Evolutionary conservation across 768 basidiomycete genomes (phyloP), one percentile per base, ranked within the genome.

Genomic region (Lentinula lateritia): DNA sequence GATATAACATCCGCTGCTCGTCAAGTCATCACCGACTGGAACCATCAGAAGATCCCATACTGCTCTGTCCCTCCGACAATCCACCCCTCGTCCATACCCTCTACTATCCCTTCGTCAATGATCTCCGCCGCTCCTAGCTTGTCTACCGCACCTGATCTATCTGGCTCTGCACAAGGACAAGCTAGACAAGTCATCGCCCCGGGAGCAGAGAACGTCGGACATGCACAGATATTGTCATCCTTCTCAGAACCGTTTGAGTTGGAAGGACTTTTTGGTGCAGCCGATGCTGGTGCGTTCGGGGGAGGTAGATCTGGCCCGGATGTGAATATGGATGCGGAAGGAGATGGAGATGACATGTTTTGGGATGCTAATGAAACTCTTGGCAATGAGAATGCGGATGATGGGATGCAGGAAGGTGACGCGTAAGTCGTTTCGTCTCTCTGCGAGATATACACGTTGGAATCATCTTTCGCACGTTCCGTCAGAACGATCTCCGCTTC

Each of bases 1-100:
- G 94, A 98, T 72, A 72, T 95, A 36, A 84, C 88, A 46, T 79
- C 89, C 6, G 83, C 93, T 0, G 93, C 95, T 0, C 87, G 92
- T 36, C 85, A 89, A 13, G 82, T 98, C 23, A 73, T 98, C 1
- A 83, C 79, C 53, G 95, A 99, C 70, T 99, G 96, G 95, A 98
- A 98, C 68, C 86, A 92, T 61, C 94, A 97, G 71, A 96, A 93
- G 69, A 96, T 98, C 10, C 90, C 92, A 0, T 98, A 92, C 75
- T 92, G 81, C 75, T 92, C 93, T 4, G 71, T 77, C 1, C 93
- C 95, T 8, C 95, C 96, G 0, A 68, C 77, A 7, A 71, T 92
- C 2, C 93, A 95, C 70, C 88, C 92, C 0, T 92, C 92, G 0
- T 79, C 84, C 36, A 79, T 93, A 61, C 89, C 90, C 5, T 79